phyloP scores from a whole-genome alignment of 148 eudicot genomes.

The Nyssa sinensis region DNA sequence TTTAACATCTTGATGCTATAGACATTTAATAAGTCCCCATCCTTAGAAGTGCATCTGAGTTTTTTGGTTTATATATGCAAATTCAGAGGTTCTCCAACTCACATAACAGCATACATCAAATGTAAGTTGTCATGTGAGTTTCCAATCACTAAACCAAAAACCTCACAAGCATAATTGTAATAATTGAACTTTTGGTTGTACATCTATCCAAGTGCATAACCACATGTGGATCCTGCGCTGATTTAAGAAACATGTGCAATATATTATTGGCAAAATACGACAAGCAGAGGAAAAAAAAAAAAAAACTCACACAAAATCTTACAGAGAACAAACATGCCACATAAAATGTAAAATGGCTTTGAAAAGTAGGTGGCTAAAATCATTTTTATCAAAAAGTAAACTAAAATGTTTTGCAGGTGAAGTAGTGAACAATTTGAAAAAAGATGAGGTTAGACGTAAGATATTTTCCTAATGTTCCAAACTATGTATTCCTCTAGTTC shows the following conservation, averaged over 20 bases:
- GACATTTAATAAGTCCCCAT: too few relatives aligned
- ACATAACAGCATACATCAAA: background rate
- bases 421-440: background rate
- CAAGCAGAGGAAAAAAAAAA: too few relatives aligned
- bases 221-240: too few relatives aligned
- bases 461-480: background rate
- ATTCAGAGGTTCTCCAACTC: too few relatives aligned
- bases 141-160: background rate
- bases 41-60: too few relatives aligned
- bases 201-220: background rate
- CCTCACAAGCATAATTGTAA: background rate
- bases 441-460: background rate
- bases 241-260: background rate
- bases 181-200: background rate
- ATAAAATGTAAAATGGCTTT: background rate
- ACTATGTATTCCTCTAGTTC: background rate
- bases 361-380: background rate
- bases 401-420: background rate
- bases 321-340: background rate
- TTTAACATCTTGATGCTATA: too few relatives aligned
- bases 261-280: background rate
- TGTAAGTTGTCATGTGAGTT: background rate
- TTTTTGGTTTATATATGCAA: too few relatives aligned
- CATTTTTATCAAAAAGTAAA: slow-evolving; percentile 1
- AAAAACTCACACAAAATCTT: background rate